Evolutionary conservation across 2,329 filamentous ascomycete species (phyloP), one percentile per base, ranked within the genome.

Genomic region (Apiospora aurea): DNA sequence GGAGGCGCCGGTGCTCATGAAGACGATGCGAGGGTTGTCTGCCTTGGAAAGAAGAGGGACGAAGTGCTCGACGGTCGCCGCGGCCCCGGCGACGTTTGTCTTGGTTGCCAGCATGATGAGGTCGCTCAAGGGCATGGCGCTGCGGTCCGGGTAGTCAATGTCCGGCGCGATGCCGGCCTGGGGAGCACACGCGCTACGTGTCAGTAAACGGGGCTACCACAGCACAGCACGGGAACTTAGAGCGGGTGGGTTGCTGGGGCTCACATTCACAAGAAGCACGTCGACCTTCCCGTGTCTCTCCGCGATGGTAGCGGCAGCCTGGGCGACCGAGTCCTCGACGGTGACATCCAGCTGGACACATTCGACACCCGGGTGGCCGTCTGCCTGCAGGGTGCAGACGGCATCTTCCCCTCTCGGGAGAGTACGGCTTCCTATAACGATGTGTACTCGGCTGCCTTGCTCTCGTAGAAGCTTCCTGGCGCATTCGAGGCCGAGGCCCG

Each of bases 381-480:
- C 69, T 2, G 24, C 49, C 10, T 61, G 16, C 10, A 70, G 53
- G n/a, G 29, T 18, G n/a, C 14, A 18, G 38, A 61, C 51, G n/a
- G 51, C 69, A 29, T 57, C 49, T 46, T 43, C 69, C 24, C 69
- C 69, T 61, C 43, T 61, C 21, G 26, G 4, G 47, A 24, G 47
- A 24, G 29, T 70, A n/a, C 69, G 69, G n/a, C 69, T 41, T n/a
- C 69, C 69, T 10, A 70, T 64, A 16, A 70, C 38, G 16, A 70
- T 51, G 41, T 70, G 51, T 21, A 70, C 2, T 24, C n/a, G 51
- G 11, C 57, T 34, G 24, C 49, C 49, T 16, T 70, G 21, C 26
- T 70, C 69, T 24, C 51, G 51, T 2, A 61, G 24, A 21, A 70
- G 49, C 41, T 70, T 57, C 13, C 51, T 18, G 10, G 38, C 69